These are phyloP conservation scores for Viola odorata DNA, from an alignment of 345 rosid genomes.

Conservation along the genomic window DNA sequence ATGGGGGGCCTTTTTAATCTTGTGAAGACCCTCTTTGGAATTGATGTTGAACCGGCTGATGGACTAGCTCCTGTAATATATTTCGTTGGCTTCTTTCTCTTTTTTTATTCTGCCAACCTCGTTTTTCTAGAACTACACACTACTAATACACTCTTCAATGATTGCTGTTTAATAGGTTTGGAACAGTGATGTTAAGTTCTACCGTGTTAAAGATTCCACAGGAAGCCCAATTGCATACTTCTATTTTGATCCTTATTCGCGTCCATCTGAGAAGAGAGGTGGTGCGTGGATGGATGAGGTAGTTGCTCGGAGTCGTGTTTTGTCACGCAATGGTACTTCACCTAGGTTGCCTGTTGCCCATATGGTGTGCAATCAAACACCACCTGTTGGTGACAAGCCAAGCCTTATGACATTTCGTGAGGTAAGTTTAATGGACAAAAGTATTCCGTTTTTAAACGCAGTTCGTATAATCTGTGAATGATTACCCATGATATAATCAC, in stretches of 20 bases:
- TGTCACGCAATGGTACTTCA: slow-evolving; percentile 44
- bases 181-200: slow-evolving; percentile 81
- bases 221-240: slow-evolving; percentile 80
- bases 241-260: slow-evolving; percentile 94
- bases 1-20: slow-evolving; percentile 78
- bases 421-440: slow-evolving; percentile 31
- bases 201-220: slow-evolving; percentile 70
- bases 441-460: not conserved
- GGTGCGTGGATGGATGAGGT: slow-evolving; percentile 99
- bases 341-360: slow-evolving; percentile 76
- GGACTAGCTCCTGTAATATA: slow-evolving; percentile 77
- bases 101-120: not conserved
- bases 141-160: slow-evolving; percentile 6
- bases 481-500: no score
- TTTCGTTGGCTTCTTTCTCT: slow-evolving; percentile 1
- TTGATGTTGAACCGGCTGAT: slow-evolving; percentile 76
- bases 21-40: slow-evolving; percentile 64
- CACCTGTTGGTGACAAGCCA: slow-evolving; percentile 87
- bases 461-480: no score
- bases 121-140: slow-evolving; percentile 10
- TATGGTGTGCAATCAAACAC: slow-evolving; percentile 96
- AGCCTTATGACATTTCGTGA: slow-evolving; percentile 95
- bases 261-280: slow-evolving; percentile 81
- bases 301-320: slow-evolving; percentile 62
- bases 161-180: slow-evolving; percentile 54